Base-by-base conservation (phyloP, 2,329 filamentous ascomycete species). In the Dactylellina leptospora region DNA sequence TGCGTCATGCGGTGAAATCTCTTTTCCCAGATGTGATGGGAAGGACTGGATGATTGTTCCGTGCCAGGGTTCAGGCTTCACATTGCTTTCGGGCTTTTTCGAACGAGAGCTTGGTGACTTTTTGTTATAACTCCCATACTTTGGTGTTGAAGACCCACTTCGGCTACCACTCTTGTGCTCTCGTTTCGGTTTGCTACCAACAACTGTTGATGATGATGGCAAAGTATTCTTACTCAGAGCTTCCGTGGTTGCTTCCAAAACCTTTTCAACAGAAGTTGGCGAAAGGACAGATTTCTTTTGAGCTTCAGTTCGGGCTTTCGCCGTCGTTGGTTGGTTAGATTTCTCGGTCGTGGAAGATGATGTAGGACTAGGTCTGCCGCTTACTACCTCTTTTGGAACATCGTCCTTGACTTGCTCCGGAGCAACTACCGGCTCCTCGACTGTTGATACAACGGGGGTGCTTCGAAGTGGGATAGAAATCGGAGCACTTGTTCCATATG, bases 381-480 rank as follows among this genome's bases (percentile, higher is more conserved):
- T 72, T 72, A 72, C 68, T 72, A 72, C 68, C 68, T 72, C 68
- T 72, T 72, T 72, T 50, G 59, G 59, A 72, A 72, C 68, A 60
- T 72, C 59, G 68, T 72, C 68, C 47, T 59, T 63, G 59, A 51
- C 68, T 50, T 72, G 68, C 68, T 72, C 68, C 38, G 68, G 68
- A 60, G 68, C 68, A 38, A 59, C 68, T 63, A 72, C 20, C 27
- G 51, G 27, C 53, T 72, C 68, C 44, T 62, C 61, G 45, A 60
- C 47, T 47, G 61, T 44, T 42, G 68, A 45, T 48, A 54, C 53
- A 30, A 44, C 59, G 6, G 47, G 48, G n/a, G 59, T 59, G 38
- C 51, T 61, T 60, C 68, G 53, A 1, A 60, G 53, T 16, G 68
- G 68, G 5, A 72, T 72, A 10, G 68, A 60, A 38, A 72, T 72